phyloP scores from a whole-genome alignment of 306 rosid species.

The Begonia peltatifolia region DNA sequence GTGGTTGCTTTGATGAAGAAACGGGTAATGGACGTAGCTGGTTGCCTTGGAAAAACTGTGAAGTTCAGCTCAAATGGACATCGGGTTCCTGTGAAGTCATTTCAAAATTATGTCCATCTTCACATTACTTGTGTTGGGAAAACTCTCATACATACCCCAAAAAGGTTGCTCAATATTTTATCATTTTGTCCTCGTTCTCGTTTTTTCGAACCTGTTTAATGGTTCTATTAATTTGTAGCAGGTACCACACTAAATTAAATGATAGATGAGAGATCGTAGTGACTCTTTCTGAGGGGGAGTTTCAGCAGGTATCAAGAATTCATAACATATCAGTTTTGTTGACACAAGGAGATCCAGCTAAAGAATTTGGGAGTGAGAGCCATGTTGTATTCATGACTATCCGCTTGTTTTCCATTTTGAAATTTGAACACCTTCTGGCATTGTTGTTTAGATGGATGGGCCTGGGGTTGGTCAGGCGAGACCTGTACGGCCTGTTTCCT shows the following conservation, averaged over 20 bases:
- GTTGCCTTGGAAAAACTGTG: conserved; percentile 82
- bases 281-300: conserved; percentile 85
- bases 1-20: conserved; percentile 90
- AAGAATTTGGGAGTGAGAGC: no score
- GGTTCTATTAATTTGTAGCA: conserved; percentile 9
- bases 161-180: conserved; percentile 31
- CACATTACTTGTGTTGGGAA: conserved; percentile 52
- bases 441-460: conserved; percentile 99
- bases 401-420: no score
- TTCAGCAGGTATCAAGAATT: conserved; percentile 63
- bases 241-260: conserved; percentile 53
- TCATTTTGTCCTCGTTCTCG: no score
- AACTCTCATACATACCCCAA: conserved; percentile 29
- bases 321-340: no score
- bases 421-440: no score
- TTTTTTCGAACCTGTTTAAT: conserved; percentile 5
- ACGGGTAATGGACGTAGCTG: conserved; percentile 83
- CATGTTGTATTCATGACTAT: no score
- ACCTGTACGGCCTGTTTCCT: conserved; percentile 85
- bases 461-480: conserved; percentile 84
- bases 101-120: conserved; percentile 70
- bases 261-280: conserved; percentile 89
- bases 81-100: conserved; percentile 41
- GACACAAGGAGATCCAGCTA: no score
- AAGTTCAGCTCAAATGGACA: conserved; percentile 76